Conservation (phyloP, 768 basidiomycete species). For the Boletus vermiculosoides region DNA sequence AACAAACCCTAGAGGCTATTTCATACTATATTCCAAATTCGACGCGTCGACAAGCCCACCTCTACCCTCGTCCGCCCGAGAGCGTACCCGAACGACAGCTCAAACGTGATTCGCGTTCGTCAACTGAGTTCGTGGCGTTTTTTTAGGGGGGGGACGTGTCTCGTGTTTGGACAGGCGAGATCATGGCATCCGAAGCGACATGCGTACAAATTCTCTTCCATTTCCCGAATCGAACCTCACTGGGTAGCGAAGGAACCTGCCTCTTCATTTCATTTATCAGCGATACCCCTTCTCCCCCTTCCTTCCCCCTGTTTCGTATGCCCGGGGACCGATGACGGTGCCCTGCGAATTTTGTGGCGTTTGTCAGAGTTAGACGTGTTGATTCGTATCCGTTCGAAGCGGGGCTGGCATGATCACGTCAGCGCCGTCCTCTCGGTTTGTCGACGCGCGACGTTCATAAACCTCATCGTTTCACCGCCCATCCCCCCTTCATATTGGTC, state of each 20-base stretch:
- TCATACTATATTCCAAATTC: background rate
- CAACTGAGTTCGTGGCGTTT: background rate
- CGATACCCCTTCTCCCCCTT: background rate
- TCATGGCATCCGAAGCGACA: background rate
- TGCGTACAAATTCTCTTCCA: background rate
- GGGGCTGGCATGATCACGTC: background rate
- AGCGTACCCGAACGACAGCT: background rate
- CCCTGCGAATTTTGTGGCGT: background rate
- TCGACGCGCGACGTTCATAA: background rate
- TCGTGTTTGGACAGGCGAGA: background rate
- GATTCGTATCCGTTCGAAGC: background rate
- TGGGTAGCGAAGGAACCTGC: background rate
- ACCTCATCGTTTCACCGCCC: background rate
- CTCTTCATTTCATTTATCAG: no score
- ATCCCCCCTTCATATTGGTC: background rate
- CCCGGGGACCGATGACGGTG: background rate
- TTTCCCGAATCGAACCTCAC: background rate
- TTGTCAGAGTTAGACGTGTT: background rate
- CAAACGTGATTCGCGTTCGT: conserved; percentile 1
- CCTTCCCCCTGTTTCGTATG: background rate
- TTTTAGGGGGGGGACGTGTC: background rate
- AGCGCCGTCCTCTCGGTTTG: background rate
- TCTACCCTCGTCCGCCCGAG: background rate
- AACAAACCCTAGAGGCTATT: background rate
- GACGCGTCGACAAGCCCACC: background rate